Evolutionary conservation across 2,329 filamentous ascomycete genomes (phyloP).

Genomic region (Pseudogymnoascus sp.): DNA sequence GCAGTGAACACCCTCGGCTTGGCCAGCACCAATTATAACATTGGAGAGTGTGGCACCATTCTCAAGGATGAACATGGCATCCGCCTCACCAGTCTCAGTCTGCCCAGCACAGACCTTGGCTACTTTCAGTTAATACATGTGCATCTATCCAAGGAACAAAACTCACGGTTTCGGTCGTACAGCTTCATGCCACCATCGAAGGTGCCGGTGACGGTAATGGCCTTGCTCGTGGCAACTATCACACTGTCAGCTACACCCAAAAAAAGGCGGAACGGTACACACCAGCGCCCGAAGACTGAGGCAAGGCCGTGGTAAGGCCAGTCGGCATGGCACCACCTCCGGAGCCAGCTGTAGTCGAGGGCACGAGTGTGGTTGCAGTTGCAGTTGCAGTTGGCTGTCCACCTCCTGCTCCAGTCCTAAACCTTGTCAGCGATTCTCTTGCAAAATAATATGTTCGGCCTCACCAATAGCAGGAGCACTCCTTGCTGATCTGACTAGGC

Average conservation of each 20-base stretch:
- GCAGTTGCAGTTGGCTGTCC: background rate
- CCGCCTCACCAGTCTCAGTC: constrained; percentile 15
- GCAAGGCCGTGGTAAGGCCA: background rate
- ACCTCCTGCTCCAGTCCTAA: background rate
- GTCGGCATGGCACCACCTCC: background rate
- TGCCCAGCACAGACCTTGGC: background rate
- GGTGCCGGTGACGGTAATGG: constrained; percentile 35
- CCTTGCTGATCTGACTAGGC: background rate
- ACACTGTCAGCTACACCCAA: background rate
- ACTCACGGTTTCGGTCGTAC: constrained; percentile 31
- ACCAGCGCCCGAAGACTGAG: background rate
- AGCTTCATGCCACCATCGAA: constrained; percentile 42
- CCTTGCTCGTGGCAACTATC: constrained; percentile 25
- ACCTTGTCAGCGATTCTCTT: background rate
- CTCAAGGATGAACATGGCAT: constrained; percentile 46
- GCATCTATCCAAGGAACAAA: background rate
- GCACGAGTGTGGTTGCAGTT: background rate
- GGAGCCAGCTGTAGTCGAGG: background rate
- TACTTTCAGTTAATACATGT: background rate
- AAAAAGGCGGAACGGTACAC: background rate
- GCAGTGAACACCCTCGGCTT: constrained; percentile 46
- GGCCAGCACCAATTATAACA: constrained; percentile 44
- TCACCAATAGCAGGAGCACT: background rate
- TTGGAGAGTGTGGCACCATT: constrained; percentile 44
- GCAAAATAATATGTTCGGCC: background rate